Conservation (phyloP, 2,329 filamentous ascomycete genomes). For the Fusarium nematophilum region DNA sequence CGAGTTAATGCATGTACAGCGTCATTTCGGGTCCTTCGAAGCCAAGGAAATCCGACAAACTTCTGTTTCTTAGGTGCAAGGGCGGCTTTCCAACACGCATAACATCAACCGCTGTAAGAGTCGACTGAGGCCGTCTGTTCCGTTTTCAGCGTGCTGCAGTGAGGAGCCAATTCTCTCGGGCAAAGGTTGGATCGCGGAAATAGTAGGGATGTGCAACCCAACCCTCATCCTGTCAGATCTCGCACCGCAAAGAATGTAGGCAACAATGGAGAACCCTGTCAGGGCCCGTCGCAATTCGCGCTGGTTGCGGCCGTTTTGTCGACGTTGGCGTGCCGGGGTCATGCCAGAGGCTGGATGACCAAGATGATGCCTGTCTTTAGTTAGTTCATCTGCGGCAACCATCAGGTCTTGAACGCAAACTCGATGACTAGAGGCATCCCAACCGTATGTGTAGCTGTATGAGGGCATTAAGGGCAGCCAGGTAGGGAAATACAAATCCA, state of each 20-base stretch:
- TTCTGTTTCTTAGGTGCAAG: too few species aligned
- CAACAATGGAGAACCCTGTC: slow-evolving; percentile 5
- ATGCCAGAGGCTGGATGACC: slow-evolving; percentile 10
- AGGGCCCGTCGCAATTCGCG: slow-evolving; percentile 14
- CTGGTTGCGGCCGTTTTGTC: slow-evolving; percentile 4
- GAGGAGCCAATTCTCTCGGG: too few species aligned
- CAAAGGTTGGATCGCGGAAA: slow-evolving; percentile 21
- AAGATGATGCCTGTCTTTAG: slow-evolving; percentile 18
- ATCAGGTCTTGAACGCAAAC: slow-evolving; percentile 19
- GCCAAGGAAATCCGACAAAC: too few species aligned
- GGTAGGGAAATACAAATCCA: slow-evolving; percentile 16
- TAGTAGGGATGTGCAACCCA: slow-evolving; percentile 37
- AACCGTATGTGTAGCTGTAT: slow-evolving; percentile 8
- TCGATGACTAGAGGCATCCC: not conserved
- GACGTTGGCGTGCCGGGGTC: slow-evolving; percentile 1
- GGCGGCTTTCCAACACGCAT: slow-evolving; percentile 18
- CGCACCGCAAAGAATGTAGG: slow-evolving; percentile 23
- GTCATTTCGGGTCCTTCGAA: too few species aligned
- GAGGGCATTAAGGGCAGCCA: slow-evolving; percentile 11
- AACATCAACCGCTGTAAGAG: slow-evolving; percentile 15
- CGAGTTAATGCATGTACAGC: too few species aligned
- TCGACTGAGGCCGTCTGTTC: slow-evolving; percentile 18
- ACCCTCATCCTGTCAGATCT: slow-evolving; percentile 29
- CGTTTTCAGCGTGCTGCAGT: slow-evolving; percentile 40
- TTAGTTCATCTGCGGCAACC: slow-evolving; percentile 31